Conservation (phyloP, 768 basidiomycete species). For the Trametes punicea region DNA sequence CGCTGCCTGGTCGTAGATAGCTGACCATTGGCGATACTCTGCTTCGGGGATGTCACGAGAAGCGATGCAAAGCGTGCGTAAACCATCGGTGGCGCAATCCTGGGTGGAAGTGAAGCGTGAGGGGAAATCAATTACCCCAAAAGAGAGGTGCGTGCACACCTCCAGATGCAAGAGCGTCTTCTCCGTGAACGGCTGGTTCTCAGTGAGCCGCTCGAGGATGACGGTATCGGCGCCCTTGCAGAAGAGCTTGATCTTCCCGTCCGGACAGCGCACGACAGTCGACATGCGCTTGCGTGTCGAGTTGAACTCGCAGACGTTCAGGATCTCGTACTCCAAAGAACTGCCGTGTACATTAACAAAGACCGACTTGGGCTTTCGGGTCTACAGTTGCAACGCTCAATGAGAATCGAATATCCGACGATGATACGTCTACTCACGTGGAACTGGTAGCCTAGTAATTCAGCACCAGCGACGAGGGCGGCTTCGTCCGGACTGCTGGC, state of each 20-base stretch:
- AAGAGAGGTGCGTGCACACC: slow-evolving; percentile 37
- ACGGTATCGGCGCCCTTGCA: slow-evolving; percentile 99
- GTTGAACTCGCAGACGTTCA: slow-evolving; percentile 99
- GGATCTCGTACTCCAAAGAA: slow-evolving; percentile 77
- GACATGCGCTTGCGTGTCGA: slow-evolving; percentile 98
- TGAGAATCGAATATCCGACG: not conserved
- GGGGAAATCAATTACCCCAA: not conserved
- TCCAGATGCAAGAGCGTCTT: slow-evolving; percentile 88
- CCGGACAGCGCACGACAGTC: slow-evolving; percentile 80
- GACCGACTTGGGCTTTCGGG: slow-evolving; percentile 92
- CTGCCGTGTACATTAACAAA: slow-evolving; percentile 79
- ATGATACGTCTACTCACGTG: slow-evolving; percentile 57
- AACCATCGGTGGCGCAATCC: slow-evolving; percentile 97
- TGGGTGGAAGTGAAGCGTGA: slow-evolving; percentile 31
- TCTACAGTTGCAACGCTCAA: slow-evolving; percentile 43
- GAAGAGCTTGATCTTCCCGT: slow-evolving; percentile 91
- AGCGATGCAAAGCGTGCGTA: slow-evolving; percentile 94
- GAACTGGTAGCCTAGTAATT: slow-evolving; percentile 88
- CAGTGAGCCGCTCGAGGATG: slow-evolving; percentile 88
- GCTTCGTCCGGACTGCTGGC: slow-evolving; percentile 98
- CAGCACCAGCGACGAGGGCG: slow-evolving; percentile 91
- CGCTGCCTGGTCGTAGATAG: slow-evolving; percentile 88
- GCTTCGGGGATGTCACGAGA: slow-evolving; percentile 88
- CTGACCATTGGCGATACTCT: slow-evolving; percentile 87
- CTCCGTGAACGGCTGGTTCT: slow-evolving; percentile 81